phyloP scores from a whole-genome alignment of 768 basidiomycete species.

The Mycena rebaudengoi region DNA sequence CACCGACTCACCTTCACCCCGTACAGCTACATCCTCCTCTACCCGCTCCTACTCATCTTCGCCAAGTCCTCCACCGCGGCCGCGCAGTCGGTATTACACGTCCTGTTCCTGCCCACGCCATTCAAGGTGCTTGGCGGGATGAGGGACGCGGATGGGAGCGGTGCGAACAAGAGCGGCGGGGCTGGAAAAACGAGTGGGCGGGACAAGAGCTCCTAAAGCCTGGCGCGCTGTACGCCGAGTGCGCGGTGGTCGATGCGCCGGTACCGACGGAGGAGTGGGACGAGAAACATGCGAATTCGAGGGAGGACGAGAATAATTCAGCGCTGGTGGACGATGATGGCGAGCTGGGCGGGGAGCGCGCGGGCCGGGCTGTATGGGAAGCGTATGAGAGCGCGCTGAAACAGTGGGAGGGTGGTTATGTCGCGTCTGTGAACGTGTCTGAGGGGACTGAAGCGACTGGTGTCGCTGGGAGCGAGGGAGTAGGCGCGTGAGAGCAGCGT shows the following conservation, averaged over 20 bases:
- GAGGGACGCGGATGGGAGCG: not conserved
- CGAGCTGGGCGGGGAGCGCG: not conserved
- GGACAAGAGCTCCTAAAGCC: slow-evolving; percentile 79
- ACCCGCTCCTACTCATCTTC: slow-evolving; percentile 72
- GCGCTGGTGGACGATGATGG: not conserved
- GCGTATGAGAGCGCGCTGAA: not conserved
- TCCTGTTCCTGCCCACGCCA: slow-evolving; percentile 82
- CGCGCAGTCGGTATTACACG: slow-evolving; percentile 83
- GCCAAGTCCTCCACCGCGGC: slow-evolving; percentile 72
- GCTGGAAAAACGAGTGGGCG: no score
- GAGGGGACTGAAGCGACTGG: not conserved
- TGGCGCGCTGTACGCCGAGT: slow-evolving; percentile 81
- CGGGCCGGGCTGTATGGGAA: not conserved
- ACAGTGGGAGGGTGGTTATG: not conserved
- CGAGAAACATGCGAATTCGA: not conserved
- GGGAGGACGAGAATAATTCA: not conserved
- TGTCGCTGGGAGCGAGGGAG: not conserved
- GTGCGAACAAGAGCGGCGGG: not conserved
- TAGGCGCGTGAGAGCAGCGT: no score
- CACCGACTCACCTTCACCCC: no score
- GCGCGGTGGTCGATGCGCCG: slow-evolving; percentile 68
- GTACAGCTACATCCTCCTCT: slow-evolving; percentile 72
- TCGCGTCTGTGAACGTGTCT: not conserved
- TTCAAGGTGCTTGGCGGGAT: slow-evolving; percentile 59
- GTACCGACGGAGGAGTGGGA: not conserved